Percentiles rank a stretch among this genome's conserved stretches.
These are phyloP conservation scores for Jacaranda copaia DNA, from an alignment of 257 asterid genomes.

Conservation along the genomic window DNA sequence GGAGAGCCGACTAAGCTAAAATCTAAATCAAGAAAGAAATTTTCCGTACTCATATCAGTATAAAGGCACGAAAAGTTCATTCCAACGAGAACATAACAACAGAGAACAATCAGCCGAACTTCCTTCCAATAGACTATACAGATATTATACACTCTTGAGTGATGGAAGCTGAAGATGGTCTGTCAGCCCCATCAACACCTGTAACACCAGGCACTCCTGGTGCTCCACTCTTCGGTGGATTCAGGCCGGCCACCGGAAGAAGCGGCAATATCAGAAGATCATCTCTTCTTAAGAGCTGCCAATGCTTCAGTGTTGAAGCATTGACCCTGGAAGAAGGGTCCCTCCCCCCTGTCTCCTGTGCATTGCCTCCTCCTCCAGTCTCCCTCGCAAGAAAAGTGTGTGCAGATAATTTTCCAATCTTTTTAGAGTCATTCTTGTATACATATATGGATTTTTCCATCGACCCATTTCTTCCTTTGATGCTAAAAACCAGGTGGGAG, in stretches of 20 bases:
- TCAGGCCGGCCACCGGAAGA: slow-evolving; percentile 37
- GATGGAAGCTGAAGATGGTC: slow-evolving; percentile 65
- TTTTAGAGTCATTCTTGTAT: not conserved
- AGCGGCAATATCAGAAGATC: slow-evolving; percentile 39
- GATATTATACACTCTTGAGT: not conserved
- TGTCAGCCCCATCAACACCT: slow-evolving; percentile 70
- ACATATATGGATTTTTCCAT: not conserved
- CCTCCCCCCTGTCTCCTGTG: slow-evolving; percentile 63
- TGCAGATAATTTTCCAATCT: not conserved
- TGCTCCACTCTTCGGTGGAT: slow-evolving; percentile 67
- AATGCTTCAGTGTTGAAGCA: slow-evolving; percentile 67
- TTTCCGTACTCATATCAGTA: not conserved
- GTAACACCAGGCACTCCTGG: slow-evolving; percentile 78
- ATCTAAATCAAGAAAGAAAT: not conserved
- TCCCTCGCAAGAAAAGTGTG: slow-evolving; percentile 78
- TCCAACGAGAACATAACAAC: not conserved
- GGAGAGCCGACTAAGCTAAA: too few relatives aligned
- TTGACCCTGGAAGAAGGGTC: slow-evolving; percentile 73
- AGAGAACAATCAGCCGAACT: not conserved
- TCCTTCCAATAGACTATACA: not conserved
- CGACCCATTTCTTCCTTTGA: not conserved
- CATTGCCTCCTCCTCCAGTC: slow-evolving; percentile 73
- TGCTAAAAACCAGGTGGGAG: slow-evolving; percentile 69
- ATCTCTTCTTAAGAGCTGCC: slow-evolving; percentile 65
- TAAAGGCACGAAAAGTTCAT: not conserved